A percentile compares a stretch with the other conserved stretches of the same genome.
Conservation (phyloP, 2,329 filamentous ascomycete species). For the Aspergillus amoenus region DNA sequence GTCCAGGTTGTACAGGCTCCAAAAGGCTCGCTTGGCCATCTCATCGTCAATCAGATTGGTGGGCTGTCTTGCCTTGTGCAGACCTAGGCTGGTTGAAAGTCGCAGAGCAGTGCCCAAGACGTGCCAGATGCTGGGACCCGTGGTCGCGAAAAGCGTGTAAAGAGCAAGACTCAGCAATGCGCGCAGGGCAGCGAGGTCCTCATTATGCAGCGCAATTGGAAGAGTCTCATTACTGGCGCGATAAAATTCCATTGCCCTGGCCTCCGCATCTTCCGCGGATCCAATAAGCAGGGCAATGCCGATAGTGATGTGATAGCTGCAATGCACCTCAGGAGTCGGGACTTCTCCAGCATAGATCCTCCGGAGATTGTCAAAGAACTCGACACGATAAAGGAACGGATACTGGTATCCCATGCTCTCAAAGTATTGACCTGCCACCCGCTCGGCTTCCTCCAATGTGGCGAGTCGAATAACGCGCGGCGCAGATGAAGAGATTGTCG, state of each 20-base stretch:
- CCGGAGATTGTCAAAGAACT: slow-evolving; percentile 34
- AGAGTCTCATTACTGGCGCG: slow-evolving; percentile 36
- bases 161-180: slow-evolving; percentile 37
- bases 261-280: slow-evolving; percentile 29
- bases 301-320: slow-evolving; percentile 39
- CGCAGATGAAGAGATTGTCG: slow-evolving; percentile 27
- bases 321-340: slow-evolving; percentile 34
- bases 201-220: slow-evolving; percentile 36
- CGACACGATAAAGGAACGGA: slow-evolving; percentile 35
- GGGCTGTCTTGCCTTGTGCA: slow-evolving; percentile 34
- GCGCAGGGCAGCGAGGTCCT: slow-evolving; percentile 38
- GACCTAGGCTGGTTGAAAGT: slow-evolving; percentile 37
- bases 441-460: slow-evolving; percentile 37
- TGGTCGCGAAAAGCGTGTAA: slow-evolving; percentile 39
- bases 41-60: slow-evolving; percentile 35
- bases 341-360: slow-evolving; percentile 36
- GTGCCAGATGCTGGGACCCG: slow-evolving; percentile 41
- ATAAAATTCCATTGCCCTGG: slow-evolving; percentile 37
- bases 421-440: slow-evolving; percentile 34
- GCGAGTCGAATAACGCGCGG: slow-evolving; percentile 34
- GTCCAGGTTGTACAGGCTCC: slow-evolving; percentile 47
- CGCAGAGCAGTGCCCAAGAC: slow-evolving; percentile 39
- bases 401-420: slow-evolving; percentile 42
- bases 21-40: slow-evolving; percentile 44
- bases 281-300: slow-evolving; percentile 37